Evolutionary conservation across 768 basidiomycete species (phyloP).

Genomic region (Clitopilus passeckerianus): DNA sequence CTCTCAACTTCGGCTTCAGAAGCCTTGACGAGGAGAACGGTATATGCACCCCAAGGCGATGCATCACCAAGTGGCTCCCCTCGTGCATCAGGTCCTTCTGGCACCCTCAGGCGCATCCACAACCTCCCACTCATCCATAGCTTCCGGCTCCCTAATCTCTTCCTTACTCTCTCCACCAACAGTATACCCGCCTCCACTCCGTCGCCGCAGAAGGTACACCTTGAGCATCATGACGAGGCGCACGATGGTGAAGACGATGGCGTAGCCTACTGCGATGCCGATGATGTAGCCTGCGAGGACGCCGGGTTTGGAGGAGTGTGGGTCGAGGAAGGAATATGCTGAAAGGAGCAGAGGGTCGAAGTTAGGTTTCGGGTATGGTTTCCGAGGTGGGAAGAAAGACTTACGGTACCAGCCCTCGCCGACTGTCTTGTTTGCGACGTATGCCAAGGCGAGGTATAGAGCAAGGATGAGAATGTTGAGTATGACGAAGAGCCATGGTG

Average conservation of each 20-base stretch:
- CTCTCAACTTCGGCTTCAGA: too few relatives aligned
- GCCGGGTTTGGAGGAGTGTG: conserved; percentile 27
- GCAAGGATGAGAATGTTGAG: conserved; percentile 44
- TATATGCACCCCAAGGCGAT: too few relatives aligned
- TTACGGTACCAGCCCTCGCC: conserved; percentile 59
- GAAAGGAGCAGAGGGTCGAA: neutral
- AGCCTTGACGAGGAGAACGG: too few relatives aligned
- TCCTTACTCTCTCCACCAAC: neutral
- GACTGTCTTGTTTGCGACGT: conserved; percentile 49
- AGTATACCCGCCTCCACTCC: neutral
- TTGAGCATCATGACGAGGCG: conserved; percentile 30
- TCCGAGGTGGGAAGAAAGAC: conserved; percentile 18
- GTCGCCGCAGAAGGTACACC: neutral
- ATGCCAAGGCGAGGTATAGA: conserved; percentile 61
- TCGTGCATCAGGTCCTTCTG: neutral
- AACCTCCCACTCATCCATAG: conserved; percentile 1
- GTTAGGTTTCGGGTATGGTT: neutral
- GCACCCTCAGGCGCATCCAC: neutral
- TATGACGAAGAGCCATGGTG: conserved; percentile 48
- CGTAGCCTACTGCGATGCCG: conserved; percentile 49
- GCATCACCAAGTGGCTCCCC: neutral
- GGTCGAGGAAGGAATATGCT: conserved; percentile 69
- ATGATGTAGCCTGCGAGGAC: conserved; percentile 58
- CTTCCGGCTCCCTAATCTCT: neutral
- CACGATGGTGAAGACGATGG: conserved; percentile 46